These are phyloP conservation scores for Thuja plicata DNA, from an alignment of 83 land plant genomes.

Conservation along the genomic window DNA sequence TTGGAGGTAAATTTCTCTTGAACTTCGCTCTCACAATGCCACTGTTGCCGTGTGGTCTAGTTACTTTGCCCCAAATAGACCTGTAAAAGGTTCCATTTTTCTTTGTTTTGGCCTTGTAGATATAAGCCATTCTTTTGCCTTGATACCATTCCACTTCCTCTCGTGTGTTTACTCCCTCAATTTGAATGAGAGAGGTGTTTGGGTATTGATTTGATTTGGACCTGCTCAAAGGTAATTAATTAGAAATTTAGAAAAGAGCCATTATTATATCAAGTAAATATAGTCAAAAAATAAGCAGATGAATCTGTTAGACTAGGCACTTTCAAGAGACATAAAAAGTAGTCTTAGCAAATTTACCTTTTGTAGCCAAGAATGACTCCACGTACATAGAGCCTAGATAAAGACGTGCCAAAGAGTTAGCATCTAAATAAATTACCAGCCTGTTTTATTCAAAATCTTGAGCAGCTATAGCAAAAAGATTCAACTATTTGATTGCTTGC, in stretches of 20 bases:
- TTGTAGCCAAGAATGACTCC: slow-evolving; percentile 70
- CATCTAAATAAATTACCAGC: background rate
- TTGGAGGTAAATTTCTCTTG: slow-evolving; percentile 82
- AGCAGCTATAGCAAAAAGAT: background rate
- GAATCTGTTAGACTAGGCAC: background rate
- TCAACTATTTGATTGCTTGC: background rate
- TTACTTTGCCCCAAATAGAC: slow-evolving; percentile 94
- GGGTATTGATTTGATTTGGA: slow-evolving; percentile 75
- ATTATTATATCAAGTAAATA: background rate
- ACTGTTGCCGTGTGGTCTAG: slow-evolving; percentile 88
- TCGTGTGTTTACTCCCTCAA: slow-evolving; percentile 94
- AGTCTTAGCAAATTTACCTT: slow-evolving; percentile 20
- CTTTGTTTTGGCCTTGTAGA: slow-evolving; percentile 96
- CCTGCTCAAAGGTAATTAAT: slow-evolving; percentile 13
- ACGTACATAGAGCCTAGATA: slow-evolving; percentile 51
- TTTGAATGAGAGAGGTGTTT: slow-evolving; percentile 80
- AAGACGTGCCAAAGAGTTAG: background rate
- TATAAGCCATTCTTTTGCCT: slow-evolving; percentile 89
- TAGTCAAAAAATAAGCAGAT: background rate
- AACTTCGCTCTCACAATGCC: slow-evolving; percentile 96
- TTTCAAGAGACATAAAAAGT: background rate
- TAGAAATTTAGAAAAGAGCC: background rate
- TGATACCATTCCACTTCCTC: slow-evolving; percentile 94
- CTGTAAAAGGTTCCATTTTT: slow-evolving; percentile 78
- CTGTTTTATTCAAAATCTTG: background rate